These are phyloP conservation scores for Craterostigma plantagineum DNA, from an alignment of 257 asterid genomes.

Conservation along the genomic window DNA sequence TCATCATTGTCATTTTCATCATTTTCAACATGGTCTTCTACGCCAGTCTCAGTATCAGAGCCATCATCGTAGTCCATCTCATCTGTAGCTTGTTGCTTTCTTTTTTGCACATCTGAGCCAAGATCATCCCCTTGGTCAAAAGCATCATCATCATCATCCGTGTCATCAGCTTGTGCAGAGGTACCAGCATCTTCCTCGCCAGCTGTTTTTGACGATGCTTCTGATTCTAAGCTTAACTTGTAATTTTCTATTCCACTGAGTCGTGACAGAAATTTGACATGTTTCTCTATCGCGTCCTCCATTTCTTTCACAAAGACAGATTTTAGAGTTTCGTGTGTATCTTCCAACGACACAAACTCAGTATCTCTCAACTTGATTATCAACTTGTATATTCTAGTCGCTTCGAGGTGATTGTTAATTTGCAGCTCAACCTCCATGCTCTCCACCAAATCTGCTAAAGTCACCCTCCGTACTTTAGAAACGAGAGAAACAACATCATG, in stretches of 20 bases:
- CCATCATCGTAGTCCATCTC: constrained; percentile 72
- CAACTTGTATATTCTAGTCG: constrained; percentile 43
- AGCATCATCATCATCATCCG: constrained; percentile 30
- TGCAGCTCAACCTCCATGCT: constrained; percentile 54
- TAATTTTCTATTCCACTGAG: constrained; percentile 37
- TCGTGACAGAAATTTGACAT: constrained; percentile 30
- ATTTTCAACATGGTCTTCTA: constrained; percentile 17
- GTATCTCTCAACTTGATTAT: constrained; percentile 40
- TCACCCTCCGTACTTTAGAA: constrained; percentile 46
- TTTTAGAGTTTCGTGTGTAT: constrained; percentile 37
- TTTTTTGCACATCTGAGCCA: constrained; percentile 43
- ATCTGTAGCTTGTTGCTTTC: constrained; percentile 53
- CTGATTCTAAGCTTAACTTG: constrained; percentile 17
- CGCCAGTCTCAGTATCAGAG: constrained; percentile 26
- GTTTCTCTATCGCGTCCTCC: constrained; percentile 72
- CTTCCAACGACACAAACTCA: constrained; percentile 39
- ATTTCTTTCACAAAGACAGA: constrained; percentile 30
- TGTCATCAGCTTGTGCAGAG: constrained; percentile 19
- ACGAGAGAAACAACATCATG: constrained; percentile 52
- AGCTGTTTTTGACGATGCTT: constrained; percentile 19
- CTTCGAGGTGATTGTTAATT: constrained; percentile 9
- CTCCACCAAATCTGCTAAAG: constrained; percentile 74
- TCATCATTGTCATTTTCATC: constrained; percentile 11
- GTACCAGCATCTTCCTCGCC: constrained; percentile 22
- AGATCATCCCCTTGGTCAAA: constrained; percentile 53